Percentiles rank a stretch among this genome's conserved stretches.
Evolutionary conservation across 495 filamentous ascomycete species (phyloP).

Genomic region (Rusavskia elegans): DNA sequence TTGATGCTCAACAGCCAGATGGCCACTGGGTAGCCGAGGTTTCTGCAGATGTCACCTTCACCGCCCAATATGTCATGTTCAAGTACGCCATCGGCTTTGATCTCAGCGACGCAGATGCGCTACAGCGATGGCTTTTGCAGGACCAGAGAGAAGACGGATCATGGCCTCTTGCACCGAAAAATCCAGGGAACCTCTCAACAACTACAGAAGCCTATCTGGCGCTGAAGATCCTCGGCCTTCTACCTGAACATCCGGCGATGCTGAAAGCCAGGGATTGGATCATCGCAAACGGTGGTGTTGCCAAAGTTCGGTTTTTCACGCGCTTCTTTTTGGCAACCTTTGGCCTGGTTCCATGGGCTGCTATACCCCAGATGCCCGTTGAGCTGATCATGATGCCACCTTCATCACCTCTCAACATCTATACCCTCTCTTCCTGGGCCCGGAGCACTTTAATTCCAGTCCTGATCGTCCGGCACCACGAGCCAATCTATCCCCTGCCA

Average conservation of each 20-base stretch:
- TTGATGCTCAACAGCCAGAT: slow-evolving; percentile 6
- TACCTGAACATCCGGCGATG: slow-evolving; percentile 16
- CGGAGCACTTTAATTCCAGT: slow-evolving; percentile 22
- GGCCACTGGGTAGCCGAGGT: slow-evolving; percentile 26
- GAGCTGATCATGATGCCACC: slow-evolving; percentile 22
- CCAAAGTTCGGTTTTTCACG: slow-evolving; percentile 22
- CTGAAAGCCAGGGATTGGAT: not conserved
- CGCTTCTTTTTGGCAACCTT: slow-evolving; percentile 25
- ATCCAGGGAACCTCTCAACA: slow-evolving; percentile 23
- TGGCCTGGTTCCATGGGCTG: slow-evolving; percentile 26
- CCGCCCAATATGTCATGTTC: slow-evolving; percentile 23
- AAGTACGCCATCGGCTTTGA: slow-evolving; percentile 16
- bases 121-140: slow-evolving; percentile 11
- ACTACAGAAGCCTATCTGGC: slow-evolving; percentile 26
- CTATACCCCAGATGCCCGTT: slow-evolving; percentile 21
- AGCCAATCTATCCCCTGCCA: slow-evolving; percentile 21
- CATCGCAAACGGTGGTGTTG: slow-evolving; percentile 18
- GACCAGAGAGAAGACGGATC: slow-evolving; percentile 23
- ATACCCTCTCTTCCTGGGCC: slow-evolving; percentile 22
- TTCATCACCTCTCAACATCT: slow-evolving; percentile 22
- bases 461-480: slow-evolving; percentile 20
- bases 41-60: slow-evolving; percentile 19
- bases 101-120: slow-evolving; percentile 6
- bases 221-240: slow-evolving; percentile 10
- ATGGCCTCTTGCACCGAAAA: slow-evolving; percentile 22